These are phyloP conservation scores for Aphanomyces cochlioides DNA, from an alignment of 352 stramenopile genomes.

Conservation along the genomic window DNA sequence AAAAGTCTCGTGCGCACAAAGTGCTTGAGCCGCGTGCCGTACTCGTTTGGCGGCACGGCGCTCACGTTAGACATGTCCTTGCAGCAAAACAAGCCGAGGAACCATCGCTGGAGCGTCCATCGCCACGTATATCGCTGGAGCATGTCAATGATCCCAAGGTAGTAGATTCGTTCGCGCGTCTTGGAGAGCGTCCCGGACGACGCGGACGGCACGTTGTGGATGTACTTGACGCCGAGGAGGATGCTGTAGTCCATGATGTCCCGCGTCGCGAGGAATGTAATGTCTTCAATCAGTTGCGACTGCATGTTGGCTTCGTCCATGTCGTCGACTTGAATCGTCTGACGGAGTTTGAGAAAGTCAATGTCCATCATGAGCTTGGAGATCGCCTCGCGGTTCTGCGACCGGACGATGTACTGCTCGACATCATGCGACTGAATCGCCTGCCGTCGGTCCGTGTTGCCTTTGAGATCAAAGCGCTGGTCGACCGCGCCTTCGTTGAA, in stretches of 20 bases:
- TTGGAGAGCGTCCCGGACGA: constrained; percentile 36
- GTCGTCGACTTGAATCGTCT: constrained; percentile 53
- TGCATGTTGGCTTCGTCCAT: constrained; percentile 43
- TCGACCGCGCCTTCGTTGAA: constrained; percentile 56
- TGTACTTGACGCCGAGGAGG: constrained; percentile 62
- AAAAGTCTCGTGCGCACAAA: constrained; percentile 73
- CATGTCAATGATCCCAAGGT: constrained; percentile 78
- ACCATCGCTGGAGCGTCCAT: constrained; percentile 74
- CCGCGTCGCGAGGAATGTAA: constrained; percentile 74
- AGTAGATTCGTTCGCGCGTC: constrained; percentile 60
- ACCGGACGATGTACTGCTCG: constrained; percentile 58
- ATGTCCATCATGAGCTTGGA: constrained; percentile 83
- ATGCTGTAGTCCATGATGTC: constrained; percentile 85
- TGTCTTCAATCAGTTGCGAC: constrained; percentile 71
- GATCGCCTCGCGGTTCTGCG: constrained; percentile 59
- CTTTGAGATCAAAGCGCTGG: constrained; percentile 77
- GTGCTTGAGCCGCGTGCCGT: constrained; percentile 60
- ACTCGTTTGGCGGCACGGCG: constrained; percentile 63
- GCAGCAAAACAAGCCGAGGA: constrained; percentile 62
- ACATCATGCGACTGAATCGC: constrained; percentile 62
- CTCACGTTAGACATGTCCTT: constrained; percentile 79
- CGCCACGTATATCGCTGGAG: constrained; percentile 82
- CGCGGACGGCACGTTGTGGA: constrained; percentile 37
- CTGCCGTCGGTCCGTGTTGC: constrained; percentile 66
- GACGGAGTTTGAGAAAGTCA: constrained; percentile 72